phyloP scores from a whole-genome alignment of 1,284 basidiomycete species.

The Gyrodon tennesseensis region DNA sequence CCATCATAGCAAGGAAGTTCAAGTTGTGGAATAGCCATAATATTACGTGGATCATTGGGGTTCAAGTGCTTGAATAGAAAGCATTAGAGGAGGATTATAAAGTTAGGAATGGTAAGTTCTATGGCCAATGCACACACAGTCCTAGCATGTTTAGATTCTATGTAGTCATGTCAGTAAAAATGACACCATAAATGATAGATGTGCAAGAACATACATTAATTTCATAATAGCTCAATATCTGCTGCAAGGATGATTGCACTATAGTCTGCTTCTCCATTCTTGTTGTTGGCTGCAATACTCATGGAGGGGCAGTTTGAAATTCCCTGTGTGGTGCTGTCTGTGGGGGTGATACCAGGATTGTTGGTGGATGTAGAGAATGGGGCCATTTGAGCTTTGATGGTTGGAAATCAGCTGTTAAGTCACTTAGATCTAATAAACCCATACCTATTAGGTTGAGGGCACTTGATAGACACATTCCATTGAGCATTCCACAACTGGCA shows the following conservation, averaged over 20 bases:
- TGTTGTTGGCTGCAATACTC: neutral
- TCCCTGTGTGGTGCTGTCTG: neutral
- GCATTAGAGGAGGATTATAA: conserved; percentile 16
- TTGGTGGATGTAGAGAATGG: neutral
- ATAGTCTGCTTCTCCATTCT: conserved; percentile 3
- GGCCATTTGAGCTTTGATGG: conserved; percentile 7
- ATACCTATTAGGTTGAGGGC: conserved; percentile 1
- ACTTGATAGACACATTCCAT: neutral
- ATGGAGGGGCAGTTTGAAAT: neutral
- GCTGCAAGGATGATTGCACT: neutral
- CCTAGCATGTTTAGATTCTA: conserved; percentile 14
- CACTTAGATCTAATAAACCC: neutral
- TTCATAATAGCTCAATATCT: neutral
- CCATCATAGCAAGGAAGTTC: conserved; percentile 18
- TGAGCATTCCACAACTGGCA: neutral
- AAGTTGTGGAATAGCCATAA: too few species aligned
- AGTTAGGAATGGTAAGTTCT: conserved; percentile 26
- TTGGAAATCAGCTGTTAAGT: conserved; percentile 2
- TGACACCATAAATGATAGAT: neutral
- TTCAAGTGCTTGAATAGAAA: conserved; percentile 16
- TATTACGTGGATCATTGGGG: too few species aligned
- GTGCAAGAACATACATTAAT: neutral
- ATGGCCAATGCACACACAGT: conserved; percentile 10
- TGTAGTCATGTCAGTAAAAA: neutral
- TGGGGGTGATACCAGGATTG: too few species aligned